phyloP scores from a whole-genome alignment of 441 rosid genomes.

The Populus tomentosa region DNA sequence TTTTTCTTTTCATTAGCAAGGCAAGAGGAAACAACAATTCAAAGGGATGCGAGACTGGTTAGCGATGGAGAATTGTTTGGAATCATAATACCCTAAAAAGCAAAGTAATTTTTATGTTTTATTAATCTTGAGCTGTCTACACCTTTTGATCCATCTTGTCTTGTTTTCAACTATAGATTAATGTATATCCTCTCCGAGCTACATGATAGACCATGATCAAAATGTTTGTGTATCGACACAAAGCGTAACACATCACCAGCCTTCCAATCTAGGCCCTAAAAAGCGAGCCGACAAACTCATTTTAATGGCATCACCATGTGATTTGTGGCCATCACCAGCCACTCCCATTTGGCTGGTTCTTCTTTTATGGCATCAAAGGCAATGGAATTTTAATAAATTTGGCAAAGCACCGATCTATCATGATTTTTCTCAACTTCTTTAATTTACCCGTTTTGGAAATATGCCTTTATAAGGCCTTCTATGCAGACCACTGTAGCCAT shows the following conservation, averaged over 20 bases:
- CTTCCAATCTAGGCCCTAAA: constrained; percentile 29
- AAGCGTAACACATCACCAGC: constrained; percentile 21
- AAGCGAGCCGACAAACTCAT: constrained; percentile 65
- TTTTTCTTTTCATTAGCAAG: neutral
- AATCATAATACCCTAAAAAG: constrained; percentile 18
- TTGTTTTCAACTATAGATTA: constrained; percentile 20
- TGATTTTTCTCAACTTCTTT: constrained; percentile 19
- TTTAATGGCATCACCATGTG: constrained; percentile 47
- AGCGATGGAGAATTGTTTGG: constrained; percentile 25
- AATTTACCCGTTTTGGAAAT: constrained; percentile 38
- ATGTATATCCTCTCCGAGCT: constrained; percentile 30
- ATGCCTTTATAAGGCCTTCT: constrained; percentile 24
- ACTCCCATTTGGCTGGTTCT: constrained; percentile 31
- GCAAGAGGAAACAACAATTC: constrained; percentile 11
- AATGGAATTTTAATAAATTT: neutral
- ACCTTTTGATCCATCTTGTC: constrained; percentile 41
- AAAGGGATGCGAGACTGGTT: constrained; percentile 24
- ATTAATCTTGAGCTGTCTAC: neutral
- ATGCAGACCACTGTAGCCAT: constrained; percentile 29
- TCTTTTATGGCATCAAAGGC: constrained; percentile 5
- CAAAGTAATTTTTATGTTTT: neutral
- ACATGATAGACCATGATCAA: constrained; percentile 35
- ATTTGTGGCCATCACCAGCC: constrained; percentile 35
- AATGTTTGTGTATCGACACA: constrained; percentile 28
- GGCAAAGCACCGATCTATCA: constrained; percentile 14